These are phyloP conservation scores for Claviceps africana DNA, from an alignment of 2,329 filamentous ascomycete species.

Conservation along the genomic window DNA sequence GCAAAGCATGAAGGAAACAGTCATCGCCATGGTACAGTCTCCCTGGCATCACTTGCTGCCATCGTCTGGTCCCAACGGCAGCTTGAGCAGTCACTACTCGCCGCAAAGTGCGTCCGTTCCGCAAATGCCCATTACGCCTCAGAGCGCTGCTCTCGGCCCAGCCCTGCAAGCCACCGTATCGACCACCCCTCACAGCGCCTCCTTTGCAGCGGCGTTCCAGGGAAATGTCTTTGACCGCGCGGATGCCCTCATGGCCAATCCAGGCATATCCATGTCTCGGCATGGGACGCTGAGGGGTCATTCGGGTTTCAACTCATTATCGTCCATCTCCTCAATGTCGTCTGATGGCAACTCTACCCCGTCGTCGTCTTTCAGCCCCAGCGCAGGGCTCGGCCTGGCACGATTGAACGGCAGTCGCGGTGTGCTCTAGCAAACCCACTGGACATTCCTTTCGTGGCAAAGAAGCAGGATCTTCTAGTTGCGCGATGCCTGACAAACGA, in stretches of 20 bases:
- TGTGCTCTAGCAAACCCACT: constrained; percentile 16
- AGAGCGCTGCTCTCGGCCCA: constrained; percentile 78
- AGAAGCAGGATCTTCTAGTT: not conserved
- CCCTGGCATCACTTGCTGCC: constrained; percentile 37
- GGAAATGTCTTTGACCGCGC: constrained; percentile 48
- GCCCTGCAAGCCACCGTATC: constrained; percentile 83
- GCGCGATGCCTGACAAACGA: not conserved
- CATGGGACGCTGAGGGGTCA: constrained; percentile 30
- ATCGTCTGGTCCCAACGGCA: constrained; percentile 7
- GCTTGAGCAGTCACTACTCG: constrained; percentile 11
- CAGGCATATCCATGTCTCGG: constrained; percentile 44
- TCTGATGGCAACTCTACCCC: constrained; percentile 24
- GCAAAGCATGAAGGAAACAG: constrained; percentile 68
- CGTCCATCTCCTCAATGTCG: constrained; percentile 27
- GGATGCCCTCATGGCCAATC: constrained; percentile 42
- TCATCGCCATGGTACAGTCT: constrained; percentile 50
- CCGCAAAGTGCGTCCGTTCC: constrained; percentile 16
- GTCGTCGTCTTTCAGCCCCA: constrained; percentile 18
- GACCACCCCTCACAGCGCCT: constrained; percentile 47
- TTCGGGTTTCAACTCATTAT: constrained; percentile 24
- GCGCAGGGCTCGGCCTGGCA: constrained; percentile 18
- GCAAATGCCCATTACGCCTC: constrained; percentile 61
- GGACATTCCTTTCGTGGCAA: not conserved
- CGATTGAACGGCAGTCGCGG: constrained; percentile 24
- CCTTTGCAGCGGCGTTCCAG: constrained; percentile 39